These are phyloP conservation scores for Lentithecium fluviatile DNA, from an alignment of 495 filamentous ascomycete species.

Conservation along the genomic window DNA sequence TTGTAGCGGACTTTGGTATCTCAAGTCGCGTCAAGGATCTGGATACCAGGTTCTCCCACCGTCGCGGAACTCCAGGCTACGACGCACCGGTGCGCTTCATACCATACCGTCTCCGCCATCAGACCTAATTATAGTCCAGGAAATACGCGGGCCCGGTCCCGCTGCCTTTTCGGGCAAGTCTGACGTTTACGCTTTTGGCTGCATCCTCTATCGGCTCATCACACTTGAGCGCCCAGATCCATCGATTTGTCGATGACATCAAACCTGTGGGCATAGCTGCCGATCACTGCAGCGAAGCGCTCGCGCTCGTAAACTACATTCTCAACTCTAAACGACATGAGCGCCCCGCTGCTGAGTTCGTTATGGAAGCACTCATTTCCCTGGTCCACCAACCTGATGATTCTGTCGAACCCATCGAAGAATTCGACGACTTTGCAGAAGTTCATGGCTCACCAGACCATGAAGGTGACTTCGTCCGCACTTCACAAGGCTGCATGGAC, in stretches of 20 bases:
- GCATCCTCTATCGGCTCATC: constrained; percentile 4
- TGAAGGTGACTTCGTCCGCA: too few species aligned
- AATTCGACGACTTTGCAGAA: too few species aligned
- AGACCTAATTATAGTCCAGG: constrained; percentile 1
- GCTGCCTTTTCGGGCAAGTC: constrained; percentile 16
- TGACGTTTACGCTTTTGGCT: constrained; percentile 21
- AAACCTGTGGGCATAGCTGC: constrained; percentile 2
- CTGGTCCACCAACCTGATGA: background rate
- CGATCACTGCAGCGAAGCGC: background rate
- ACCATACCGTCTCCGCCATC: too few species aligned
- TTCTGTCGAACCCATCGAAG: too few species aligned
- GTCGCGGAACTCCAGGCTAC: constrained; percentile 13
- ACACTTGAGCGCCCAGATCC: background rate
- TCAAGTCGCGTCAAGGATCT: constrained; percentile 3
- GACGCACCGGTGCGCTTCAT: constrained; percentile 6
- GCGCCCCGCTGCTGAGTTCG: background rate
- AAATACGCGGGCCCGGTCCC: background rate
- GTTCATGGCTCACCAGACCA: too few species aligned
- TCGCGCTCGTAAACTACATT: constrained; percentile 1
- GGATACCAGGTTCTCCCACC: background rate
- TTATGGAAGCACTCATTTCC: background rate
- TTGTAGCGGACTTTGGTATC: constrained; percentile 15
- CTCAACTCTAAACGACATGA: background rate
- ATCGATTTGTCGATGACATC: background rate
- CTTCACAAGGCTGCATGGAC: background rate